Base-by-base conservation (phyloP, 139 green algal genomes). In the Raphidocelis subcapitata region DNA sequence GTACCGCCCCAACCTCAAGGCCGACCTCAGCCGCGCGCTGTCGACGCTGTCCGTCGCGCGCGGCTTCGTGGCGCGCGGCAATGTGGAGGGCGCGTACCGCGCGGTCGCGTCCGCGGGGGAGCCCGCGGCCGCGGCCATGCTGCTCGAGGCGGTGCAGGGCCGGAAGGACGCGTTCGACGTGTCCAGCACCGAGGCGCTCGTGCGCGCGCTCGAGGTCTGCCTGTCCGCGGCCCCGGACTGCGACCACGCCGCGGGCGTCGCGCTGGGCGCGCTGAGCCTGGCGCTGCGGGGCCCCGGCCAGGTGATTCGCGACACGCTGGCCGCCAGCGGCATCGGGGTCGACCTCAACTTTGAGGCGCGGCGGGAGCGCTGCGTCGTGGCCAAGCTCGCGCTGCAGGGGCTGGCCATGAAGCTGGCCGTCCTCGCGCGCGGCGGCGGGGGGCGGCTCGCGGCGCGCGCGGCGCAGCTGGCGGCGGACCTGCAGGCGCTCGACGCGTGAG, bases 261-360 rank as follows among this genome's bases (percentile, higher is more conserved):
- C 63, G n/a, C 52, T 91, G 26, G 80, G 74, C 33, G 59, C 67
- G 18, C 33, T 84, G 4, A 18, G 41, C 1, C n/a, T 77, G 12
- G 51, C 82, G 37, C 55, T 89, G 20, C 69, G 68, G 3, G 64
- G 59, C 1, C 89, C 89, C 51, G 81, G 84, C 0, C 73, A 79
- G 49, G 26, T 87, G 23, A 87, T 92, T 26, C 56, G 60, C 26
- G 81, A 86, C 15, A 77, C 74, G 3, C 85, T 75, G 56, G 62
- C 60, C 28, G 44, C 67, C n/a, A 57, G 46, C 2, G 68, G 51
- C 18, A 61, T 87, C 8, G 85, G 85, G 24, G 81, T 89, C 10
- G 85, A 92, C 75, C 56, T 91, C 44, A 85, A 62, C 67, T 89
- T 87, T 62, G 87, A 91, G 68, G 72, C 85, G 79, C 79, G 84